These are phyloP conservation scores for Calendula officinalis DNA, from an alignment of 129 eudicot species.

Conservation along the genomic window DNA sequence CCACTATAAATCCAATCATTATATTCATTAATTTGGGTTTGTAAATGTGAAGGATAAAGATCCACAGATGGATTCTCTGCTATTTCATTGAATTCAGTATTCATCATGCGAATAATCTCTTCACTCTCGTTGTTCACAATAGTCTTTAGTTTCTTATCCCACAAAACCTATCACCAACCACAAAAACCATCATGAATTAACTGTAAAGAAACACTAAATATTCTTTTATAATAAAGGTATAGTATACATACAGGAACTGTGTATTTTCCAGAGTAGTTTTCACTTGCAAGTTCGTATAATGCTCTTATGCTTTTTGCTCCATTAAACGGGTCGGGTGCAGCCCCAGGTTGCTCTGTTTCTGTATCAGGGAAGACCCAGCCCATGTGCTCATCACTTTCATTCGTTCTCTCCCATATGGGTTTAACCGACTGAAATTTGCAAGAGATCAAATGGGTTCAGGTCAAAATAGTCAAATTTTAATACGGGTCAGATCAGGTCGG, in stretches of 20 bases:
- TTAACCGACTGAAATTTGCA: constrained; percentile 62
- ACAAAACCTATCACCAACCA: constrained; percentile 62
- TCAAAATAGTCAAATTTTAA: background rate
- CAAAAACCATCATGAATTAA: constrained; percentile 10
- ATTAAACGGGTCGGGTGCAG: constrained; percentile 67
- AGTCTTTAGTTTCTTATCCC: constrained; percentile 86
- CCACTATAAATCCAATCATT: constrained; percentile 71
- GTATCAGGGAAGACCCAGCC: constrained; percentile 91
- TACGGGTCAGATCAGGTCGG: background rate
- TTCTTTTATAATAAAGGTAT: background rate
- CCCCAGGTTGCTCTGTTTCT: constrained; percentile 74
- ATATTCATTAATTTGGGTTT: constrained; percentile 63
- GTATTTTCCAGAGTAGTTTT: constrained; percentile 80
- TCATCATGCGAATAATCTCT: constrained; percentile 89
- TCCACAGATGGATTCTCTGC: constrained; percentile 73
- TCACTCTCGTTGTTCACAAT: constrained; percentile 90
- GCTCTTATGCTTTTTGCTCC: constrained; percentile 78
- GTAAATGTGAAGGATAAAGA: constrained; percentile 79
- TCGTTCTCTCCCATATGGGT: constrained; percentile 89
- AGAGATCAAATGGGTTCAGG: background rate
- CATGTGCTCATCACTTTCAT: constrained; percentile 85
- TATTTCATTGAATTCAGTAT: constrained; percentile 78
- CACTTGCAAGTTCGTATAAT: constrained; percentile 79
- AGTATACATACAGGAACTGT: constrained; percentile 78
- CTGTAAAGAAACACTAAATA: background rate